phyloP scores from a whole-genome alignment of 75 land plant genomes.

The Picea glauca region DNA sequence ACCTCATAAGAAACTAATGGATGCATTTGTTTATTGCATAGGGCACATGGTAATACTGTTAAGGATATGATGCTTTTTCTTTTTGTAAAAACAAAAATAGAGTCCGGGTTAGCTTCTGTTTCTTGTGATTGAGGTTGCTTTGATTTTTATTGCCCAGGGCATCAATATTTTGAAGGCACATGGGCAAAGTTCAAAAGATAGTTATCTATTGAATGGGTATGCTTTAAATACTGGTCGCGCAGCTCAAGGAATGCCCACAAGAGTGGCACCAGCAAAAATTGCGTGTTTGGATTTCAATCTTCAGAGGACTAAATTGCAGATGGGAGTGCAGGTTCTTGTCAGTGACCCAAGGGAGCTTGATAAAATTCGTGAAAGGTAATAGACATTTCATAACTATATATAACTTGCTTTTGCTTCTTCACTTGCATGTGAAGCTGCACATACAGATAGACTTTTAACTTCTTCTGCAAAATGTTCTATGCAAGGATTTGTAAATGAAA shows the following conservation, averaged over 20 bases:
- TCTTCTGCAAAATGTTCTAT: too few relatives aligned
- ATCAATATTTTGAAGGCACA: constrained; percentile 96
- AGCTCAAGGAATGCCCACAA: constrained; percentile 94
- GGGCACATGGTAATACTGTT: background rate
- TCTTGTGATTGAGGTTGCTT: background rate
- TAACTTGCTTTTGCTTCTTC: background rate
- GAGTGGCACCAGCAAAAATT: constrained; percentile 91
- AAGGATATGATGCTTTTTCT: background rate
- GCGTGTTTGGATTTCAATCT: constrained; percentile 97
- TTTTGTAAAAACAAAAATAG: background rate
- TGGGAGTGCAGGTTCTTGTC: constrained; percentile 97
- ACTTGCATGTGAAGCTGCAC: background rate
- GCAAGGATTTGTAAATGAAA: too few relatives aligned
- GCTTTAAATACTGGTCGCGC: constrained; percentile 97
- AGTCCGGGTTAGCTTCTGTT: background rate
- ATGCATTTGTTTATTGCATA: too few relatives aligned
- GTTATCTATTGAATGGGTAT: constrained; percentile 92
- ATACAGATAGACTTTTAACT: too few relatives aligned
- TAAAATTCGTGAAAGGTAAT: constrained; percentile 91
- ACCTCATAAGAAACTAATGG: too few relatives aligned
- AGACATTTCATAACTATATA: background rate
- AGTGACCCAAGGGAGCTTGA: constrained; percentile 95
- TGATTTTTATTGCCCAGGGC: constrained; percentile 37
- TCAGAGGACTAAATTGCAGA: constrained; percentile 92
- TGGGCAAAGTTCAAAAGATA: constrained; percentile 92